phyloP scores from a whole-genome alignment of 352 stramenopile genomes.

The Globisporangium polare region DNA sequence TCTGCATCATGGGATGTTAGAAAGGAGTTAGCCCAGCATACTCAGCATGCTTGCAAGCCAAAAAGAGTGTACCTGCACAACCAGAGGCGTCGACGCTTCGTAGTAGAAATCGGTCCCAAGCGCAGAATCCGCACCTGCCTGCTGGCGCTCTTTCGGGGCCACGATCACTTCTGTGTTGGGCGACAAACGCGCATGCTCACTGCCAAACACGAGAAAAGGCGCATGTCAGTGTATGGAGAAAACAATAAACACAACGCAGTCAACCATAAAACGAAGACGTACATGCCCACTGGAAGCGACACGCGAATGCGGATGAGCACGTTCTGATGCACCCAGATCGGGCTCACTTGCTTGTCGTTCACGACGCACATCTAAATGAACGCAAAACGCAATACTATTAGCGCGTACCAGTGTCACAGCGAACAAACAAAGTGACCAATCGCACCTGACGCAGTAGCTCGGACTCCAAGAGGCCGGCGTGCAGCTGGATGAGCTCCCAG shows the following conservation, averaged over 20 bases:
- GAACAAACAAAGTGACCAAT: background rate
- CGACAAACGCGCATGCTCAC: constrained; percentile 63
- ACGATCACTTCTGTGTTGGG: constrained; percentile 75
- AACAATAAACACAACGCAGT: no score
- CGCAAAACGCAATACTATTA: no score
- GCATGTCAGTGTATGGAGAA: background rate
- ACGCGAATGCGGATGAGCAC: constrained; percentile 65
- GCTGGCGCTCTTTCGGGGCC: constrained; percentile 62
- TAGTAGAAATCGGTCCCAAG: constrained; percentile 57
- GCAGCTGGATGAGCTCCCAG: constrained; percentile 89
- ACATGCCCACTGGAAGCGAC: constrained; percentile 64
- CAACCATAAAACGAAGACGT: constrained; percentile 18
- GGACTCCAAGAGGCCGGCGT: constrained; percentile 76
- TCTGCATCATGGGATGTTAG: background rate
- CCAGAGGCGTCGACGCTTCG: constrained; percentile 44
- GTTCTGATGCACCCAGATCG: constrained; percentile 80
- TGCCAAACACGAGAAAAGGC: constrained; percentile 11
- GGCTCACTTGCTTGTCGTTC: constrained; percentile 81
- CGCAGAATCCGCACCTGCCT: constrained; percentile 18
- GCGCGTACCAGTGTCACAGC: background rate
- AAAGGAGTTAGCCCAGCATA: background rate
- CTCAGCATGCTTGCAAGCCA: no score
- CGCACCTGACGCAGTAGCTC: constrained; percentile 81
- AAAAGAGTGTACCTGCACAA: constrained; percentile 35
- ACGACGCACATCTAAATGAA: constrained; percentile 73